Conservation (phyloP, 2,329 filamentous ascomycete genomes). For the Pseudogymnoascus sp. region DNA sequence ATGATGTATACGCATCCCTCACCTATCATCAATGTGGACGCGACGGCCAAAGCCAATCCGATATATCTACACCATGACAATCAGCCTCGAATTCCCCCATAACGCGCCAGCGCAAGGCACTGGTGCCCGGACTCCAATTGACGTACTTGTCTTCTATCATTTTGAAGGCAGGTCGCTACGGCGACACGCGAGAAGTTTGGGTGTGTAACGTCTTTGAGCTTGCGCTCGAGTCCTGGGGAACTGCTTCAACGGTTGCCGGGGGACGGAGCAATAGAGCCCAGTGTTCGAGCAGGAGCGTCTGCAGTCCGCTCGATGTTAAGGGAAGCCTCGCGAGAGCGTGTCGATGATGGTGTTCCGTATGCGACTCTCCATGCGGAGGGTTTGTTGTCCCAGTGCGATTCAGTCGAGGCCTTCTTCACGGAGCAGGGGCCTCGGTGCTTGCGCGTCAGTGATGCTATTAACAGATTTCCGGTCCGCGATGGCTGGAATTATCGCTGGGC, state of each 20-base stretch:
- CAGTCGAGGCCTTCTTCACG: neutral
- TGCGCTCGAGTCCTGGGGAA: slow-evolving; percentile 19
- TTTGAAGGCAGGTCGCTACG: neutral
- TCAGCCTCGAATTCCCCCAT: slow-evolving; percentile 18
- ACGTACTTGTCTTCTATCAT: slow-evolving; percentile 42
- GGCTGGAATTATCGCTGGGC: neutral
- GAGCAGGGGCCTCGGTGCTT: neutral
- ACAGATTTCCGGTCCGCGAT: neutral
- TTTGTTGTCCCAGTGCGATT: slow-evolving; percentile 3
- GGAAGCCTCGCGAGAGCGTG: neutral
- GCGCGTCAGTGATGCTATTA: slow-evolving; percentile 1
- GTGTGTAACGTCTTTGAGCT: slow-evolving; percentile 17
- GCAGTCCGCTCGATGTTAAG: neutral
- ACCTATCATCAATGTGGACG: slow-evolving; percentile 71
- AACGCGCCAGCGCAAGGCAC: neutral
- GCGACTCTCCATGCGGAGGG: slow-evolving; percentile 7
- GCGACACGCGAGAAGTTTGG: neutral
- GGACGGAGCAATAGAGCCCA: slow-evolving; percentile 7
- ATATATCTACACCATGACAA: slow-evolving; percentile 53
- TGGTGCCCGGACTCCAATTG: neutral
- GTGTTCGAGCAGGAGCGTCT: slow-evolving; percentile 5
- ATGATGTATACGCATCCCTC: slow-evolving; percentile 29
- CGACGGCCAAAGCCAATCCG: slow-evolving; percentile 66
- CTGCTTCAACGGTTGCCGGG: slow-evolving; percentile 13
- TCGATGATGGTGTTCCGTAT: neutral